Conservation (phyloP, 306 rosid genomes). For the Prosopis cineraria region DNA sequence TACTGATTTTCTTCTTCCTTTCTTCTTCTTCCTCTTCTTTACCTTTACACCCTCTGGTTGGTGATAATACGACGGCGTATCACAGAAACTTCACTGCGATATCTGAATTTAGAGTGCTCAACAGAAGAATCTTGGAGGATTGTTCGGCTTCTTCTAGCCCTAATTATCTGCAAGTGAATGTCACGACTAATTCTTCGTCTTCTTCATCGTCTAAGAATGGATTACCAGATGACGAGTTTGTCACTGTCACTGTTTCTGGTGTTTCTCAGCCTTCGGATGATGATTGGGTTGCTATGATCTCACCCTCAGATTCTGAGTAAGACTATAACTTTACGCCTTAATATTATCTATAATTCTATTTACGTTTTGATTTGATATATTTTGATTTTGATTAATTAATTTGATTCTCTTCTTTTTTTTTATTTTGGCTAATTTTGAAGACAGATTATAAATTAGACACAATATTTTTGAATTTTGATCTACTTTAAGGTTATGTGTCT, state of each 20-base stretch:
- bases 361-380: background rate
- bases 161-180: conserved; percentile 36
- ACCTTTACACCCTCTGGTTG: conserved; percentile 34
- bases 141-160: conserved; percentile 48
- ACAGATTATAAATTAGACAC: background rate
- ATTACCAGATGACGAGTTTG: conserved; percentile 54
- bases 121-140: conserved; percentile 47
- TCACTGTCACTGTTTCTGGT: conserved; percentile 60
- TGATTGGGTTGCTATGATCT: conserved; percentile 89
- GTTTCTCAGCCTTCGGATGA: conserved; percentile 44
- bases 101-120: conserved; percentile 66
- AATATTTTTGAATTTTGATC: background rate
- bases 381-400: background rate
- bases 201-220: conserved; percentile 23
- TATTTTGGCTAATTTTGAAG: background rate
- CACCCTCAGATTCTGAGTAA: conserved; percentile 78
- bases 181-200: conserved; percentile 11
- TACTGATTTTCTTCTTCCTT: background rate
- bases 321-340: background rate
- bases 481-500: background rate
- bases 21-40: conserved; percentile 18
- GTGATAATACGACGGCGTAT: conserved; percentile 40
- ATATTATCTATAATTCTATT: too few species aligned
- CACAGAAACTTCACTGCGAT: conserved; percentile 67
- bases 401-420: background rate